Conservation (phyloP, 2,329 filamentous ascomycete species). For the Pezicula radicicola region DNA sequence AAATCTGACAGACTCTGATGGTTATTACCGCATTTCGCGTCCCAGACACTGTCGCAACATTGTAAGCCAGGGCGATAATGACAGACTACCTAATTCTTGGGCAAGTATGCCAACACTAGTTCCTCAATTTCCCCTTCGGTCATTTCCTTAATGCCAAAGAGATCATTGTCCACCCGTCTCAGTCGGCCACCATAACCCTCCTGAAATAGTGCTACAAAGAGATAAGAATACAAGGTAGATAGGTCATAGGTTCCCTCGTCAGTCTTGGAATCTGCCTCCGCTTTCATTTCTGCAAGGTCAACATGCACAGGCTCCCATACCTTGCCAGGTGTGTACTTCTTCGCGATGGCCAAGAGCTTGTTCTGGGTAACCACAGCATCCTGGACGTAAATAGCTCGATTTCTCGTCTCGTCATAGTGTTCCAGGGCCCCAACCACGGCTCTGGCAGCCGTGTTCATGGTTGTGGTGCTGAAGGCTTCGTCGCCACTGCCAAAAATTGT, state of each 20-base stretch:
- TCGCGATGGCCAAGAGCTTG: constrained; percentile 24
- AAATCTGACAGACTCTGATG: no score
- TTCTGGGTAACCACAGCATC: constrained; percentile 41
- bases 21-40: no score
- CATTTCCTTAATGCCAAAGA: background rate
- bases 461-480: constrained; percentile 40
- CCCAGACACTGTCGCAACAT: no score
- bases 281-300: background rate
- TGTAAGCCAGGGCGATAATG: no score
- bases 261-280: background rate
- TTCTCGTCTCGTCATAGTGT: constrained; percentile 47
- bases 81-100: no score
- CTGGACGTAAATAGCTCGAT: constrained; percentile 41
- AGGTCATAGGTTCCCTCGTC: no score
- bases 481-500: constrained; percentile 48
- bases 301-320: constrained; percentile 14
- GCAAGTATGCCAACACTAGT: no score
- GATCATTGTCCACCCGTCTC: background rate
- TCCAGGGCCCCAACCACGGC: constrained; percentile 43
- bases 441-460: constrained; percentile 40
- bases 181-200: background rate
- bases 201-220: constrained; percentile 28
- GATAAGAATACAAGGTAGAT: no score
- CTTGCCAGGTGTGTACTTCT: constrained; percentile 22
- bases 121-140: constrained; percentile 12